phyloP scores from a whole-genome alignment of 2,329 filamentous ascomycete species.

The Macroventuria anomochaeta region DNA sequence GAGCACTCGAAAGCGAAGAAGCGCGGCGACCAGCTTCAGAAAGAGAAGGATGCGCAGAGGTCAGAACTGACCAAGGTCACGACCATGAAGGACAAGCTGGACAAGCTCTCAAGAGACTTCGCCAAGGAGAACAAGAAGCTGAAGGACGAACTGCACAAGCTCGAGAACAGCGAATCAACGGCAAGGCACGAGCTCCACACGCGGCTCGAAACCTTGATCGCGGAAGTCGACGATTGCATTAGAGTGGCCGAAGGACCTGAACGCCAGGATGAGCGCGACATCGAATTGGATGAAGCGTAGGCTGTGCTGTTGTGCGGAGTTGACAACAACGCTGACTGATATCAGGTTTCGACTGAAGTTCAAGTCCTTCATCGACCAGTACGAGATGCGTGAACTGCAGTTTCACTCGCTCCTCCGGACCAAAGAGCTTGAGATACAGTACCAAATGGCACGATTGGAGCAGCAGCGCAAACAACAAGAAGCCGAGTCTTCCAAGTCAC shows the following conservation, averaged over 20 bases:
- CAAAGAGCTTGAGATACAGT: slow-evolving; percentile 95
- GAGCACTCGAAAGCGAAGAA: slow-evolving; percentile 97
- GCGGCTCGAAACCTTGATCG: slow-evolving; percentile 78
- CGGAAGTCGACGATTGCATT: slow-evolving; percentile 87
- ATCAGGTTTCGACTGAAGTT: slow-evolving; percentile 73
- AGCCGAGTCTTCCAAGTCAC: slow-evolving; percentile 76
- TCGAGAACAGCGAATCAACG: slow-evolving; percentile 83
- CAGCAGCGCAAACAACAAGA: slow-evolving; percentile 89
- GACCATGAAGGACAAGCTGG: slow-evolving; percentile 91
- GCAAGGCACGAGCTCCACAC: slow-evolving; percentile 85
- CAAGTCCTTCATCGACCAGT: slow-evolving; percentile 95
- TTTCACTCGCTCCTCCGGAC: slow-evolving; percentile 91
- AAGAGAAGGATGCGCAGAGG: slow-evolving; percentile 90
- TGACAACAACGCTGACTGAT: slow-evolving; percentile 14
- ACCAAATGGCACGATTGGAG: slow-evolving; percentile 86
- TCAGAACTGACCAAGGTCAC: slow-evolving; percentile 90
- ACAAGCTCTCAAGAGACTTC: slow-evolving; percentile 92
- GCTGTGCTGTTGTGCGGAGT: slow-evolving; percentile 40
- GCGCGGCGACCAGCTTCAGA: slow-evolving; percentile 89
- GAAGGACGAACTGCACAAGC: slow-evolving; percentile 88
- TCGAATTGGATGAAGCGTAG: slow-evolving; percentile 89
- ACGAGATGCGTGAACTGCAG: slow-evolving; percentile 92
- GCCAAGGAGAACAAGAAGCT: slow-evolving; percentile 98
- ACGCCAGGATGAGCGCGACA: slow-evolving; percentile 75
- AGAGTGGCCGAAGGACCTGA: slow-evolving; percentile 84